Base-by-base conservation (phyloP, 2,329 filamentous ascomycete genomes). In the Hawksworthiomyces lignivorus region DNA sequence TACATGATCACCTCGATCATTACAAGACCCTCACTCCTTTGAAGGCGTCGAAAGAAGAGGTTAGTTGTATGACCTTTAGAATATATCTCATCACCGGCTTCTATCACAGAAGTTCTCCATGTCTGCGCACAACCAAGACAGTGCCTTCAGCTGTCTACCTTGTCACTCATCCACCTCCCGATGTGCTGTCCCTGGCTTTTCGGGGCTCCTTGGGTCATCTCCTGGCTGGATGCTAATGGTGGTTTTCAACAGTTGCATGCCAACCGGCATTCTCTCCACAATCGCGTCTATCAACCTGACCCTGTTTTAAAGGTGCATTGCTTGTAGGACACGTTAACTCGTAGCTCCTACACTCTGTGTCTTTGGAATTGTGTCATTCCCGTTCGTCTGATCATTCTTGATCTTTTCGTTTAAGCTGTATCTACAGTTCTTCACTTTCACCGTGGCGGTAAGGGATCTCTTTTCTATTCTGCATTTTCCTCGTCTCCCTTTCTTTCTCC, bases 321-420 rank as follows among this genome's bases (percentile, higher is more conserved):
- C 58, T 56, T 57, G 69, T 73, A 70, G 75, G 73, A 78, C 72
- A 76, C 74, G 73, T 78, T 78, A 72, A 65, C 72, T 78, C 75
- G 74, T 75, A 71, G 67, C 70, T 77, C 70, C 73, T 69, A 69
- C 67, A 19, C 57, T 21, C 27, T 41, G 58, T 57, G 58, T 61
- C 58, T 65, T 61, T 66, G 67, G 64, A 67, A 68, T 65, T 68
- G 59, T 65, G 62, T 67, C 65, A 68, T 65, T 61, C 24, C 36
- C 19, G 35, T 28, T 66, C 60, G 60, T 39, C 19, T 31, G 30
- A 26, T 39, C 61, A 60, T 60, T 64, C 62, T 43, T 15, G 7
- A 19, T 20, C 22, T 46, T 51, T 37, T n/a, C n/a, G n/a, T n/a
- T n/a, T n/a, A n/a, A n/a, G n/a, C n/a, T n/a, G n/a, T n/a, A n/a